These are phyloP conservation scores for Eucommia ulmoides DNA, from an alignment of 257 asterid genomes.

Conservation along the genomic window DNA sequence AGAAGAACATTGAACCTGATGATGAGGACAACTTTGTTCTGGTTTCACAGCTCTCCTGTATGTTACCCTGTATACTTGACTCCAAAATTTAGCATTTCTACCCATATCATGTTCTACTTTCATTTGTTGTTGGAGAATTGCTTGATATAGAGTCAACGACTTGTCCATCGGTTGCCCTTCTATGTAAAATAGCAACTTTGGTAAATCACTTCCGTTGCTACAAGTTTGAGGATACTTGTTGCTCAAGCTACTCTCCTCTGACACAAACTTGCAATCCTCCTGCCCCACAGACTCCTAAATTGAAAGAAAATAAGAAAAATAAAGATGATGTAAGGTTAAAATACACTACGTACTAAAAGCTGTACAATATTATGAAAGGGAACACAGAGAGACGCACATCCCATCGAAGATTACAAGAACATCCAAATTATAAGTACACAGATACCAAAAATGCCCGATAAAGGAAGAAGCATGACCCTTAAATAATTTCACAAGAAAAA, in stretches of 20 bases:
- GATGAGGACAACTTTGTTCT: slow-evolving; percentile 15
- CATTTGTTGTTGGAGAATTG: slow-evolving; percentile 39
- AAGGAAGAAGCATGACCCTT: too few species aligned
- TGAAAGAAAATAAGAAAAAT: slow-evolving; percentile 3
- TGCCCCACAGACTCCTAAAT: slow-evolving; percentile 32
- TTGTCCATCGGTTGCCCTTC: slow-evolving; percentile 54
- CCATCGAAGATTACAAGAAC: too few species aligned
- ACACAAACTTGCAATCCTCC: slow-evolving; percentile 22
- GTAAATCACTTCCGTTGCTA: slow-evolving; percentile 28
- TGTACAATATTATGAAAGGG: too few species aligned
- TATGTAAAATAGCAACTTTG: slow-evolving; percentile 43
- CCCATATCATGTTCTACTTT: slow-evolving; percentile 32
- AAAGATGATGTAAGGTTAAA: too few species aligned
- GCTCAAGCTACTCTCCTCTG: slow-evolving; percentile 17
- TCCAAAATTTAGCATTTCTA: slow-evolving; percentile 51
- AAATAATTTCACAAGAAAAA: too few species aligned
- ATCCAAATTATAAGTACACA: too few species aligned
- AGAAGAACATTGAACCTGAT: slow-evolving; percentile 22
- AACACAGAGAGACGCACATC: too few species aligned
- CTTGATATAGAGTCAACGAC: slow-evolving; percentile 58
- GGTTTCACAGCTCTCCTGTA: slow-evolving; percentile 31
- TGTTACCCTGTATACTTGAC: slow-evolving; percentile 42
- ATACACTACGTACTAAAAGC: too few species aligned
- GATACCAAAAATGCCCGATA: too few species aligned
- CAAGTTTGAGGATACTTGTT: slow-evolving; percentile 21